Percentiles rank a stretch among this genome's conserved stretches.
Conservation (phyloP, 2,329 filamentous ascomycete species). For the Pseudodiploospora longispora region DNA sequence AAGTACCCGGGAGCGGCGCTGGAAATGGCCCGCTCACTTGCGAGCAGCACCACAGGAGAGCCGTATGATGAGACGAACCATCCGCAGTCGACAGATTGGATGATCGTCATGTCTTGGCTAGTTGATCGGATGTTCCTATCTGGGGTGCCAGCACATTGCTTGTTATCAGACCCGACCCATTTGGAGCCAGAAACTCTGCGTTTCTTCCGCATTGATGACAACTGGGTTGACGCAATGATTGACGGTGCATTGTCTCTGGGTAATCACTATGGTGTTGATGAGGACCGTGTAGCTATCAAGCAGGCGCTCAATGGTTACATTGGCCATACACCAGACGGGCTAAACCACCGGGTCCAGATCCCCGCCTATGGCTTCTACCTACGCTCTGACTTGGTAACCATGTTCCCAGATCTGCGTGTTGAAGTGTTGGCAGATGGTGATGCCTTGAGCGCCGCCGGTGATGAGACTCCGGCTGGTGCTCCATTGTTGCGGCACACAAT, state of each 20-base stretch:
- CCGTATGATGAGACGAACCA: conserved; percentile 17
- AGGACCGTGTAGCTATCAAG: conserved; percentile 19
- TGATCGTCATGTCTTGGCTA: conserved; percentile 26
- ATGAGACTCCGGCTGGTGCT: conserved; percentile 3
- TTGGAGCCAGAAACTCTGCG: conserved; percentile 29
- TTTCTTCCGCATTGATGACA: conserved; percentile 36
- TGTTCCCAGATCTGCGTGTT: too few species aligned
- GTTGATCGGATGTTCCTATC: conserved; percentile 28
- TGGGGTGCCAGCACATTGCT: conserved; percentile 30
- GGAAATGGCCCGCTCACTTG: too few species aligned
- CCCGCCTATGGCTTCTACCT: conserved; percentile 18
- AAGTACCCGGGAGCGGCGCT: conserved; percentile 2
- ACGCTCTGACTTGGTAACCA: too few species aligned
- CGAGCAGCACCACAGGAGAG: background rate
- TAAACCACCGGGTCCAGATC: conserved; percentile 18
- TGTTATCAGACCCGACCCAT: conserved; percentile 28
- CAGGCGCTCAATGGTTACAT: conserved; percentile 24
- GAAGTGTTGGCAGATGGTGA: background rate
- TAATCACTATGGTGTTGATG: conserved; percentile 26
- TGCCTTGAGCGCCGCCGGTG: background rate
- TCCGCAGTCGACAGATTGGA: conserved; percentile 27
- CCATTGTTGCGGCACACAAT: conserved; percentile 23
- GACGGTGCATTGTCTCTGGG: conserved; percentile 34
- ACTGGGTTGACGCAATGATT: conserved; percentile 33
- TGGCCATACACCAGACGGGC: conserved; percentile 1